phyloP scores from a whole-genome alignment of 225 moss, liverwort and hornwort genomes.

The Pseudoscleropodium purum region DNA sequence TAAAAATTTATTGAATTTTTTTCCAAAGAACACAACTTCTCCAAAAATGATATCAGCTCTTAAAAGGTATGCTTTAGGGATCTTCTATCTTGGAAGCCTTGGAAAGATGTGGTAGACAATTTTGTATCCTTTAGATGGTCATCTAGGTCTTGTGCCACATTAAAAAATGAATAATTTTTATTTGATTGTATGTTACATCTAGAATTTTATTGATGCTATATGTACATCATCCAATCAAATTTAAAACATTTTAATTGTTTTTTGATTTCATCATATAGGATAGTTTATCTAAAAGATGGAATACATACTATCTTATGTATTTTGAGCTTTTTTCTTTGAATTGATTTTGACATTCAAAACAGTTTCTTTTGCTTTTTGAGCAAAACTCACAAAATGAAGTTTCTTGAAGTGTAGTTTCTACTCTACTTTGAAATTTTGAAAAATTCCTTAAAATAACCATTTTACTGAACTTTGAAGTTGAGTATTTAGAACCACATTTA shows the following conservation, averaged over 20 bases:
- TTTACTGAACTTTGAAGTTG: not conserved
- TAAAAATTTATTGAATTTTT: not conserved
- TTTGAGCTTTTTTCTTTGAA: not conserved
- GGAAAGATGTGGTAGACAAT: rapidly evolving
- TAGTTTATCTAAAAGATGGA: not conserved
- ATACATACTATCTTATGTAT: rapidly evolving
- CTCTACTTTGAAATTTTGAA: not conserved
- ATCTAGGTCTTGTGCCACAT: not conserved
- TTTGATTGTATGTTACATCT: not conserved
- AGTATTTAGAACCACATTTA: not conserved
- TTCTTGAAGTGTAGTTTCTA: not conserved
- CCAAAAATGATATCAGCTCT: not conserved
- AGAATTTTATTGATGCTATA: not conserved
- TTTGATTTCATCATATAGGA: not conserved
- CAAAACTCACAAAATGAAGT: not conserved
- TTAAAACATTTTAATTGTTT: not conserved
- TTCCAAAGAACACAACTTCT: not conserved
- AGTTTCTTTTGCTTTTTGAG: not conserved
- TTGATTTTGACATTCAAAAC: not conserved
- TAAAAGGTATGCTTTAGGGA: not conserved
- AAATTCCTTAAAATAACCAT: not conserved
- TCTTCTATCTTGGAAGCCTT: not conserved
- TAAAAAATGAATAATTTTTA: not conserved
- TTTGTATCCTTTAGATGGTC: not conserved
- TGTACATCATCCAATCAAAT: not conserved